These are phyloP conservation scores for Neonectria sp. DNA, from an alignment of 2,329 filamentous ascomycete species.

Conservation along the genomic window DNA sequence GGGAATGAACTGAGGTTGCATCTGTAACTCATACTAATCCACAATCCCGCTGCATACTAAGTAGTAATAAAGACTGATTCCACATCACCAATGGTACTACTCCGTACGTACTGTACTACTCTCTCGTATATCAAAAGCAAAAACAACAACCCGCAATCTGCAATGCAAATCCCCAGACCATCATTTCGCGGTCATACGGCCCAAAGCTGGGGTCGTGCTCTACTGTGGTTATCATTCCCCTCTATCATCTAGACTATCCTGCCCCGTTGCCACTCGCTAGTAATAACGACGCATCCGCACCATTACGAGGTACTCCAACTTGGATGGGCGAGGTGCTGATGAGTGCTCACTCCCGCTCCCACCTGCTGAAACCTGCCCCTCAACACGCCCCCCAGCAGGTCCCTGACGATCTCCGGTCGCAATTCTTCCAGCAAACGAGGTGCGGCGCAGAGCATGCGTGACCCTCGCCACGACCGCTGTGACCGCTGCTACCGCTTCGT, in stretches of 20 bases:
- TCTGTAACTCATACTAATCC: not conserved
- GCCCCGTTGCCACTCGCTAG: conserved; percentile 3
- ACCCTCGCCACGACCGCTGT: conserved; percentile 29
- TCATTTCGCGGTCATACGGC: conserved; percentile 19
- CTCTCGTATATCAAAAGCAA: conserved; percentile 4
- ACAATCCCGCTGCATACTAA: conserved; percentile 4
- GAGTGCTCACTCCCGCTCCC: conserved; percentile 20
- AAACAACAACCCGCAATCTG: conserved; percentile 11
- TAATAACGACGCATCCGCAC: not conserved
- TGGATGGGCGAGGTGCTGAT: not conserved
- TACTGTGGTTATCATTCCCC: conserved; percentile 1
- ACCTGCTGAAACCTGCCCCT: conserved; percentile 44
- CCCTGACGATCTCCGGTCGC: conserved; percentile 44
- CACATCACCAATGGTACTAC: not conserved
- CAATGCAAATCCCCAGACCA: conserved; percentile 29
- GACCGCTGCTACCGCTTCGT: conserved; percentile 34
- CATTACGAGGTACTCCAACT: not conserved
- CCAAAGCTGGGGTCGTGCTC: conserved; percentile 1
- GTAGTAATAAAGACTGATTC: not conserved
- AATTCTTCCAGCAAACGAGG: conserved; percentile 34
- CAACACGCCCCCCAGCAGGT: conserved; percentile 38
- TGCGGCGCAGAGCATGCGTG: conserved; percentile 5
- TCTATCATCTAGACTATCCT: not conserved
- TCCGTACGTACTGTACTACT: not conserved
- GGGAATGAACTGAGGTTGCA: not conserved